A percentile compares a stretch with the other conserved stretches of the same genome.
Conservation (phyloP, 2,329 filamentous ascomycete genomes). For the Penicillium vulpinum region DNA sequence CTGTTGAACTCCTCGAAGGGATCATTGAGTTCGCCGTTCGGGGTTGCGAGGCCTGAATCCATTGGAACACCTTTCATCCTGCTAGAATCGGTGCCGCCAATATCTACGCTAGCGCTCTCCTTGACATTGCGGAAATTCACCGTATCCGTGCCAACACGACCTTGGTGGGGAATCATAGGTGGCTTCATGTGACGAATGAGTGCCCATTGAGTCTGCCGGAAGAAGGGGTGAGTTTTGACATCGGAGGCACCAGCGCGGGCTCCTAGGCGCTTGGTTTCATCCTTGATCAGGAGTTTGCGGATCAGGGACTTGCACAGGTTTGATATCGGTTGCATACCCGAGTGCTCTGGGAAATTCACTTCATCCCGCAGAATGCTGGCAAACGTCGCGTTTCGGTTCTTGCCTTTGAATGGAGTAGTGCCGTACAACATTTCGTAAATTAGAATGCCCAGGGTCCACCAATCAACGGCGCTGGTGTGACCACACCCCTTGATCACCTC, state of each 20-base stretch:
- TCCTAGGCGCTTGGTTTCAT: conserved; percentile 88
- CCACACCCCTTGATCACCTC: conserved; percentile 99
- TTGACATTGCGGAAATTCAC: conserved; percentile 98
- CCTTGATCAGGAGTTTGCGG: conserved; percentile 95
- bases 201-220: conserved; percentile 94
- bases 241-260: conserved; percentile 94
- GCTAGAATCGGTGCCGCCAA: conserved; percentile 43
- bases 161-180: conserved; percentile 90
- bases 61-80: conserved; percentile 75
- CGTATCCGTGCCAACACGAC: conserved; percentile 79
- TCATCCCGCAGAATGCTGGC: conserved; percentile 96
- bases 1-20: conserved; percentile 99
- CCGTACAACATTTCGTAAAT: conserved; percentile 99
- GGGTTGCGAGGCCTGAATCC: conserved; percentile 81
- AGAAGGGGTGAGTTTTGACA: conserved; percentile 95
- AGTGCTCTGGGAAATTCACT: conserved; percentile 90
- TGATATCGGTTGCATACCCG: conserved; percentile 79
- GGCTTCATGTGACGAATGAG: conserved; percentile 97
- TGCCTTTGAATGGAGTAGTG: conserved; percentile 98
- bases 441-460: conserved; percentile 97
- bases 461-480: conserved; percentile 97
- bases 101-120: conserved; percentile 91
- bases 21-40: conserved; percentile 77
- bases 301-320: conserved; percentile 96
- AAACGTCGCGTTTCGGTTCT: conserved; percentile 97